These are phyloP conservation scores for Rhododendron kiyosumense DNA, from an alignment of 148 eudicot species.

Conservation along the genomic window DNA sequence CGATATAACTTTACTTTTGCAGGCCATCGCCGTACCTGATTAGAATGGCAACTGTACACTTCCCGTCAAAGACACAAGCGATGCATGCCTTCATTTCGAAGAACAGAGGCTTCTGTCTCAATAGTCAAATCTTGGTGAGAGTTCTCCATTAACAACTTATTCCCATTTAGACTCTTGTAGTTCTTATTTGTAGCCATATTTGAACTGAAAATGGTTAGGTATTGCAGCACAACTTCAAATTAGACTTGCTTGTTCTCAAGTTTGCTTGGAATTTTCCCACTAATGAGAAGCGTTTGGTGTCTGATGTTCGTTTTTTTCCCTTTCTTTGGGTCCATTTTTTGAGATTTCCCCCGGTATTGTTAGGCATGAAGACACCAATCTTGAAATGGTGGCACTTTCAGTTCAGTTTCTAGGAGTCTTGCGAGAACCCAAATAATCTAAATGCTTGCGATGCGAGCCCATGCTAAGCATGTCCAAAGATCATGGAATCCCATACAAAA, in stretches of 20 bases:
- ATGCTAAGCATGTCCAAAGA: slow-evolving; percentile 35
- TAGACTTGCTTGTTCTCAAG: not conserved
- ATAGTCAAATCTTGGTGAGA: slow-evolving; percentile 42
- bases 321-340: not conserved
- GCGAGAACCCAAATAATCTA: slow-evolving; percentile 31
- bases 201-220: not conserved
- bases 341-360: not conserved
- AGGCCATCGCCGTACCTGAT: slow-evolving; percentile 29
- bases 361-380: not conserved
- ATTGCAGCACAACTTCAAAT: not conserved
- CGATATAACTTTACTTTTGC: slow-evolving; percentile 14
- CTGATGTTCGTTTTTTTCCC: not conserved
- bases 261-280: not conserved
- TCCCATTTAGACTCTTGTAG: not conserved
- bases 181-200: slow-evolving; percentile 1
- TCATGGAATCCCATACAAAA: slow-evolving; percentile 44
- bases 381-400: not conserved
- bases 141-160: slow-evolving; percentile 45
- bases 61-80: slow-evolving; percentile 51
- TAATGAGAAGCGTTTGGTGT: not conserved
- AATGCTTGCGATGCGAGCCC: slow-evolving; percentile 37
- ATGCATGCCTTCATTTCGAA: slow-evolving; percentile 54
- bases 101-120: slow-evolving; percentile 54
- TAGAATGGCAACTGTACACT: slow-evolving; percentile 48
- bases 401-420: not conserved